A percentile compares a stretch with the other conserved stretches of the same genome.
These are phyloP conservation scores for Allomyces javanicus DNA, from an alignment of 192 early-diverging fungal species.

Conservation along the genomic window DNA sequence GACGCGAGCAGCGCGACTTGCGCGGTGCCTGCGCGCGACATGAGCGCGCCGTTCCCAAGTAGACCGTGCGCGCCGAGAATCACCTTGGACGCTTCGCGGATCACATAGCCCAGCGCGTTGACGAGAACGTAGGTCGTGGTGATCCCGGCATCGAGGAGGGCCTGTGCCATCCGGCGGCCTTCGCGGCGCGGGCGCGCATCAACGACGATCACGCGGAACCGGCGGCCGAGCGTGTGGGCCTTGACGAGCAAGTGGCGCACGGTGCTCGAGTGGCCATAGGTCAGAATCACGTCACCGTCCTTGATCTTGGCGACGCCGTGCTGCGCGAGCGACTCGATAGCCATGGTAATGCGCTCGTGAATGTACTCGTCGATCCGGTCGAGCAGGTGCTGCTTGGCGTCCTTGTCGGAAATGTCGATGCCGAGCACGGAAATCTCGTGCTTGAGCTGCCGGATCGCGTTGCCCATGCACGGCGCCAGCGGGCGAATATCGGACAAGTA, in stretches of 20 bases:
- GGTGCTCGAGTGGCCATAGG: slow-evolving; percentile 77
- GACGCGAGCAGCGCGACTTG: slow-evolving; percentile 78
- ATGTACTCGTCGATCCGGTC: slow-evolving; percentile 73
- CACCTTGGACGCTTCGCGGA: slow-evolving; percentile 78
- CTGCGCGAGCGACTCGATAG: slow-evolving; percentile 57
- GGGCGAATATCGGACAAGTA: slow-evolving; percentile 65
- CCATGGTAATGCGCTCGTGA: slow-evolving; percentile 66
- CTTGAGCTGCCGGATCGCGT: slow-evolving; percentile 76
- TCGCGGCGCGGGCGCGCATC: slow-evolving; percentile 78
- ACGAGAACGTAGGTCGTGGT: slow-evolving; percentile 46
- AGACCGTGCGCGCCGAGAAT: slow-evolving; percentile 85
- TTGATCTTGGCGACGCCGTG: slow-evolving; percentile 74
- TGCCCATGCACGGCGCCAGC: slow-evolving; percentile 85
- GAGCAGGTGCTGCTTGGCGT: slow-evolving; percentile 49
- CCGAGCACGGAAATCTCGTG: slow-evolving; percentile 52
- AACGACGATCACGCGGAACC: slow-evolving; percentile 81
- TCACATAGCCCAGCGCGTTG: slow-evolving; percentile 48
- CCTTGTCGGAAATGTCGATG: slow-evolving; percentile 1
- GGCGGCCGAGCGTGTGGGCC: slow-evolving; percentile 47
- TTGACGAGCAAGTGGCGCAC: slow-evolving; percentile 58
- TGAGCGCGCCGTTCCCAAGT: slow-evolving; percentile 77
- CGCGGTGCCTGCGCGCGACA: slow-evolving; percentile 76
- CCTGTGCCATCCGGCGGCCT: slow-evolving; percentile 31
- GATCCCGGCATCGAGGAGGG: slow-evolving; percentile 17
- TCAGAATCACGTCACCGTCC: slow-evolving; percentile 78